A percentile compares a stretch with the other conserved stretches of the same genome.
Conservation (phyloP, 2,329 filamentous ascomycete genomes). For the Raffaelea ambrosiae region DNA sequence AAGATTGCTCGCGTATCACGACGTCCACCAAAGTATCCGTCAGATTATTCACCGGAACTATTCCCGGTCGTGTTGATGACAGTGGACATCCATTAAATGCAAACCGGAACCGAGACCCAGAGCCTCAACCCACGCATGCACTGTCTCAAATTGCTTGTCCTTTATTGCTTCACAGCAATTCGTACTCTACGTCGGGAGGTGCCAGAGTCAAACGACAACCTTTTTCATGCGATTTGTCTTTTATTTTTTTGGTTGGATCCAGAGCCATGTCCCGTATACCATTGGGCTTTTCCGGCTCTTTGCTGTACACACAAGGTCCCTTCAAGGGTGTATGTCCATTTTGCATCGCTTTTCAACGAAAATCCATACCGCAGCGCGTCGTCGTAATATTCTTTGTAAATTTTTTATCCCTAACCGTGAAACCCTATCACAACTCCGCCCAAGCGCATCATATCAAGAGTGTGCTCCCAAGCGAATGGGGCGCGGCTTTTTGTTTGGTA, state of each 20-base stretch:
- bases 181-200: too few relatives aligned
- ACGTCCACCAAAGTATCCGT: too few relatives aligned
- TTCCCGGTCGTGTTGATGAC: too few relatives aligned
- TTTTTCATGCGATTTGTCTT: slow-evolving; percentile 1
- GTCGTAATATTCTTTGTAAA: background rate
- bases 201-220: too few relatives aligned
- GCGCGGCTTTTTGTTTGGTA: slow-evolving; percentile 8
- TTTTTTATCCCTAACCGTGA: background rate
- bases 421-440: slow-evolving; percentile 10
- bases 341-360: background rate
- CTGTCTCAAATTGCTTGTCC: too few relatives aligned
- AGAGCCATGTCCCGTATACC: background rate
- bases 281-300: background rate
- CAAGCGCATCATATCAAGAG: slow-evolving; percentile 6
- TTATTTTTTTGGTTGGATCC: slow-evolving; percentile 5
- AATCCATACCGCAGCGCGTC: slow-evolving; percentile 1
- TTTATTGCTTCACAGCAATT: too few relatives aligned
- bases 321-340: slow-evolving; percentile 3
- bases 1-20: too few relatives aligned
- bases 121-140: too few relatives aligned
- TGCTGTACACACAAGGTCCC: slow-evolving; percentile 6
- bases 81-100: too few relatives aligned
- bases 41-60: too few relatives aligned
- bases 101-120: too few relatives aligned
- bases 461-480: background rate